phyloP scores from a whole-genome alignment of 495 filamentous ascomycete genomes.

The Terfezia boudieri region DNA sequence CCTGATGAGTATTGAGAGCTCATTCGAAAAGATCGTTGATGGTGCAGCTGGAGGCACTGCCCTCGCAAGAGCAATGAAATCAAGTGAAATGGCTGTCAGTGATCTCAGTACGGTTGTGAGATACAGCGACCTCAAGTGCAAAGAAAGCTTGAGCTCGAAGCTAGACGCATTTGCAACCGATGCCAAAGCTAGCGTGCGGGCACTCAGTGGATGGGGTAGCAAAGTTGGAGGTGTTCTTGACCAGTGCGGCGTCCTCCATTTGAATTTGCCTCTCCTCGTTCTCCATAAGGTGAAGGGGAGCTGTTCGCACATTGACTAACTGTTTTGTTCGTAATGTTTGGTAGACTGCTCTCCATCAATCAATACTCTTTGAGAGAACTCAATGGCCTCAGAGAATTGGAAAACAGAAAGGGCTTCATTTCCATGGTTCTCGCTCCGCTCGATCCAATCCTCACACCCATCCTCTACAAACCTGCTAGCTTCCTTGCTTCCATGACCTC shows the following conservation, averaged over 20 bases:
- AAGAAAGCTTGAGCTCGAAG: slow-evolving; percentile 15
- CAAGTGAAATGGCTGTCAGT: slow-evolving; percentile 18
- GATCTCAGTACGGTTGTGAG: slow-evolving; percentile 16
- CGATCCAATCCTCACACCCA: not conserved
- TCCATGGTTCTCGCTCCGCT: not conserved
- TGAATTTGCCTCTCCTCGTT: not conserved
- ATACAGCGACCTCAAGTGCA: slow-evolving; percentile 18
- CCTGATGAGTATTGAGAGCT: slow-evolving; percentile 18
- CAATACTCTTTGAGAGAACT: slow-evolving; percentile 18
- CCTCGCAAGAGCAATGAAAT: slow-evolving; percentile 16
- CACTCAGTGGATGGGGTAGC: slow-evolving; percentile 14
- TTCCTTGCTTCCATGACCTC: slow-evolving; percentile 8
- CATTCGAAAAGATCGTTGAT: slow-evolving; percentile 20
- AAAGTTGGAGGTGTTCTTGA: slow-evolving; percentile 19
- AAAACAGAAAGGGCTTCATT: not conserved
- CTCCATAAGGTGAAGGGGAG: not conserved
- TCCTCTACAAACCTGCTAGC: slow-evolving; percentile 5
- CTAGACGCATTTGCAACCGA: slow-evolving; percentile 17
- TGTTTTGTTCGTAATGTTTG: slow-evolving; percentile 1
- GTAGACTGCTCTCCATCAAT: slow-evolving; percentile 18
- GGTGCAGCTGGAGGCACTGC: slow-evolving; percentile 17
- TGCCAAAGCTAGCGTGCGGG: slow-evolving; percentile 15
- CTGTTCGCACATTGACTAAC: slow-evolving; percentile 2
- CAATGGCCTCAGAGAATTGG: slow-evolving; percentile 5
- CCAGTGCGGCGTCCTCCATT: slow-evolving; percentile 10